These are phyloP conservation scores for Syzygium jambos DNA, from an alignment of 345 rosid genomes.

Conservation along the genomic window DNA sequence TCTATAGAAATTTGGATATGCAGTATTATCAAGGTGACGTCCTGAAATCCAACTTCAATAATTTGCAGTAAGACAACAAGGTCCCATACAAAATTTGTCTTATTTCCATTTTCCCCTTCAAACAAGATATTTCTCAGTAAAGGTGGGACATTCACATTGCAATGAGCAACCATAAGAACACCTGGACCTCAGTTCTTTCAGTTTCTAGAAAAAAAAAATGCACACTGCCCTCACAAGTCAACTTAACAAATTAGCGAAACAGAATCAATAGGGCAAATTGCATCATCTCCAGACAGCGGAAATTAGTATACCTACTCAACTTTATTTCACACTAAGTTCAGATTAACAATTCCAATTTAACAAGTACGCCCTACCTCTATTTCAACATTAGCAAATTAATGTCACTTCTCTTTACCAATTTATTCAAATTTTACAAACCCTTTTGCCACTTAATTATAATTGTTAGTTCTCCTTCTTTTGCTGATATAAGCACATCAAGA, in stretches of 20 bases:
- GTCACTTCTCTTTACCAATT: not conserved
- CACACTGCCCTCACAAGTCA: not conserved
- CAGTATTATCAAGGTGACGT: not conserved
- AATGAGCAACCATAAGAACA: not conserved
- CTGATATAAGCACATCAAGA: not conserved
- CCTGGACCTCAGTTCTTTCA: not conserved
- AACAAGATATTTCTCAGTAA: not conserved
- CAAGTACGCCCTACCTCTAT: not conserved
- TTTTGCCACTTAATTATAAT: not conserved
- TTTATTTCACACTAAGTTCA: not conserved
- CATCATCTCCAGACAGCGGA: not conserved
- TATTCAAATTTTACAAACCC: not conserved
- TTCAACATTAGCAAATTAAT: not conserved
- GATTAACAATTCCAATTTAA: not conserved
- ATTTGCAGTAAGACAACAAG: not conserved
- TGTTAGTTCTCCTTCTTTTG: not conserved
- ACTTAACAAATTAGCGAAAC: not conserved
- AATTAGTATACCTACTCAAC: not conserved
- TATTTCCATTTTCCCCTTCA: not conserved
- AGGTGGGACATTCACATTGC: not conserved
- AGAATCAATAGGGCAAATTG: not conserved
- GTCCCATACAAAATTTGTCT: not conserved
- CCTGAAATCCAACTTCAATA: not conserved
- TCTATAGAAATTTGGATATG: not conserved
- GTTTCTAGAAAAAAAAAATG: not conserved